Percentiles rank a stretch among this genome's conserved stretches.
Evolutionary conservation across 495 filamentous ascomycete genomes (phyloP).

Genomic region (Penicillium coprophilum): DNA sequence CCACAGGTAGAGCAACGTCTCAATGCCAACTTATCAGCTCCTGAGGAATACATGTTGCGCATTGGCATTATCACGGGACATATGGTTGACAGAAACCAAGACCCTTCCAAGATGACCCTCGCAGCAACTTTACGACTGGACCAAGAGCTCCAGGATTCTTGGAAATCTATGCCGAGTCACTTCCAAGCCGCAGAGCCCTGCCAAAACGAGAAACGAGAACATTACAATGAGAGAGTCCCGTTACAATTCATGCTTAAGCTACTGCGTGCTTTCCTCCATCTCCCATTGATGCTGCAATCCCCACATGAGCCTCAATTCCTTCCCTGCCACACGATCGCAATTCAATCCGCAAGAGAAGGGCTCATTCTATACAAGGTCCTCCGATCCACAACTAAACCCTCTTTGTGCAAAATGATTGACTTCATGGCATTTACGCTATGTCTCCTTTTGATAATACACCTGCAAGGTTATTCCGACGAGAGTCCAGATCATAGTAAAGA

Average conservation of each 20-base stretch:
- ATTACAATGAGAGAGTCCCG: conserved; percentile 37
- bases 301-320: conserved; percentile 40
- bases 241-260: conserved; percentile 50
- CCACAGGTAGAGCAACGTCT: conserved; percentile 25
- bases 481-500: conserved; percentile 22
- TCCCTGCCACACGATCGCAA: conserved; percentile 40
- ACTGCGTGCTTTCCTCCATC: conserved; percentile 47
- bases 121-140: conserved; percentile 48
- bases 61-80: conserved; percentile 44
- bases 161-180: conserved; percentile 32
- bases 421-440: conserved; percentile 55
- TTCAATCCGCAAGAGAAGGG: conserved; percentile 50
- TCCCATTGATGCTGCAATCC: conserved; percentile 56
- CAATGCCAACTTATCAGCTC: conserved; percentile 14
- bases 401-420: conserved; percentile 54
- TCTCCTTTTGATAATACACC: conserved; percentile 49
- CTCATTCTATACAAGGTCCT: conserved; percentile 45
- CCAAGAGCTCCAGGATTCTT: conserved; percentile 45
- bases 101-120: conserved; percentile 36
- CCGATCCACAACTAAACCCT: conserved; percentile 37
- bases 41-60: conserved; percentile 33
- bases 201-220: conserved; percentile 15
- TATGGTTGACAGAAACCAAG: conserved; percentile 53
- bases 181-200: conserved; percentile 30
- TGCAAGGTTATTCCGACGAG: conserved; percentile 42